Evolutionary conservation across 2,329 filamentous ascomycete genomes (phyloP), one percentile per base, ranked within the genome.

Genomic region (Ilyonectria destructans): DNA sequence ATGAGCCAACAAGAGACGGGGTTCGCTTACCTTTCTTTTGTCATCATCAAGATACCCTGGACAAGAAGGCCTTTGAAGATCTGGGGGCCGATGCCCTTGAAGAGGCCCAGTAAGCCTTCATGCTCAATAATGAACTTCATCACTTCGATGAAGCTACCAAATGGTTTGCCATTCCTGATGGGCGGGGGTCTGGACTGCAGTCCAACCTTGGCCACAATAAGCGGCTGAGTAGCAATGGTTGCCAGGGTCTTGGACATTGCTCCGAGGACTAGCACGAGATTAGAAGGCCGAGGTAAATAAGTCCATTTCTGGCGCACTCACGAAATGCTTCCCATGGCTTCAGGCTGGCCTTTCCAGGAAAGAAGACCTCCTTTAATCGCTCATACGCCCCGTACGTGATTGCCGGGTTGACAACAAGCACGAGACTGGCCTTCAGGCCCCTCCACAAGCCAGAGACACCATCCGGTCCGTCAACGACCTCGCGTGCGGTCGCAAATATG

Each of bases 341-440:
- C 69, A 99, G 83, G 70, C 86, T 93, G 35, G 86, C 84, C 84
- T 93, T 95, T 31, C 91, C 92, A 0, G 94, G 92, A 80, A 94
- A 98, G 29, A 98, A 75, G 10, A 89, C 75, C 40, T 92, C 91
- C 82, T 93, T 93, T 73, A 98, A 84, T 73, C 95, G 90, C 84
- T 99, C 95, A 78, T 98, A 99, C 61, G 95, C 95, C 60, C 96
- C 96, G 77, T 99, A 99, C 54, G 96, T 99, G 80, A 99, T 99
- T 54, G 95, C 94, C 12, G 96, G 96, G 80, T 99, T 99, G 69
- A 98, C 90, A 12, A 98, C 96, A 67, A 99, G 88, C 33, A 99
- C 96, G 79, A 99, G 87, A 81, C 95, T 98, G 62, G 96, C 96
- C 84, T 98, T 98, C 74, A 99, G 83, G 9, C 96, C 96, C 81